Evolutionary conservation across 2,329 filamentous ascomycete genomes (phyloP).

Genomic region (Lachnellula suecica): DNA sequence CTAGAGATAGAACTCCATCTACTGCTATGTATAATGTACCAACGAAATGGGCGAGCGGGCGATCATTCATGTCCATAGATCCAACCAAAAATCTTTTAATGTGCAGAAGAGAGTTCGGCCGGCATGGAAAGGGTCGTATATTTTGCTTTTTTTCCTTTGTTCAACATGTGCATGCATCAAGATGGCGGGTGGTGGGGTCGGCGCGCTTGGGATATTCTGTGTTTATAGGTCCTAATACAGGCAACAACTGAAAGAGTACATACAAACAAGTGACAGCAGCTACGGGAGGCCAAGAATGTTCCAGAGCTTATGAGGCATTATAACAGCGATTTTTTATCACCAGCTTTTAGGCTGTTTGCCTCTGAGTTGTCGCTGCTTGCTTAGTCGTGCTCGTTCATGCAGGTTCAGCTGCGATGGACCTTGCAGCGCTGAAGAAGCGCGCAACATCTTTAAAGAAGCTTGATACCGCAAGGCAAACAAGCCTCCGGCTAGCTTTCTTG

Average conservation of each 20-base stretch:
- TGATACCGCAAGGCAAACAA: no score
- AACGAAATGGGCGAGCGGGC: constrained; percentile 8
- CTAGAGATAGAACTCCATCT: constrained; percentile 17
- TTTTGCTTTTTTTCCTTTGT: constrained; percentile 12
- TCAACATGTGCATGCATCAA: constrained; percentile 14
- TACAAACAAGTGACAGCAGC: no score
- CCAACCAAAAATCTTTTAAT: constrained; percentile 20
- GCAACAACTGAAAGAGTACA: neutral
- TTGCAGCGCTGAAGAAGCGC: neutral
- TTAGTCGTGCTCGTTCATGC: neutral
- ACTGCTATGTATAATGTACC: constrained; percentile 28
- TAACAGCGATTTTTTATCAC: no score
- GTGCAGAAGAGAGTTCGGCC: no score
- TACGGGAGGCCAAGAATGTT: no score
- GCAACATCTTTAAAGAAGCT: neutral
- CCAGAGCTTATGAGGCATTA: no score
- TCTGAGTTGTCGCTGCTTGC: neutral
- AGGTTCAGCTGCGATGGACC: neutral
- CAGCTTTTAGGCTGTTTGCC: neutral
- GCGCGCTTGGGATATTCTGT: neutral
- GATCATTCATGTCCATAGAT: neutral
- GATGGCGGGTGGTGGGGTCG: constrained; percentile 4
- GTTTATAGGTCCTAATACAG: constrained; percentile 5
- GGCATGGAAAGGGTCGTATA: neutral
- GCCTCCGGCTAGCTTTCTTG: no score